phyloP scores from a whole-genome alignment of 352 stramenopile genomes.

The Pelagophyceae sp. region DNA sequence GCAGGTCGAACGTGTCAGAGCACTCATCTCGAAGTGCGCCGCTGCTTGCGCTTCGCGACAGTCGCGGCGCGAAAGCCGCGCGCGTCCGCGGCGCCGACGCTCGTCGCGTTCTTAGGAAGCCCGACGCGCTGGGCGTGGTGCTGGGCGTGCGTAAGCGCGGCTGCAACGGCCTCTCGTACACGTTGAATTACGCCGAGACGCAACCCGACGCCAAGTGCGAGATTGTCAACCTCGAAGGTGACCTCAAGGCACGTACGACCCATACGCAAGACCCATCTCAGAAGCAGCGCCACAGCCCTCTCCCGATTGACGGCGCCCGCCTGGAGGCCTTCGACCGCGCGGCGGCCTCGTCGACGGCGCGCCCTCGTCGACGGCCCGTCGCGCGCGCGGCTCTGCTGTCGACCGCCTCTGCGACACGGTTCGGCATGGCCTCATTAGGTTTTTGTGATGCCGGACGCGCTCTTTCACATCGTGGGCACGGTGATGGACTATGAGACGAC shows the following conservation, averaged over 20 bases:
- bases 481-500: conserved; percentile 97
- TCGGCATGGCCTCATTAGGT: conserved; percentile 91
- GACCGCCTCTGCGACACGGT: no score
- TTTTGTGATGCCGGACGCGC: conserved; percentile 95
- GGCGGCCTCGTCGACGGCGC: no score
- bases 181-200: conserved; percentile 96
- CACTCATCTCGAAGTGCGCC: no score
- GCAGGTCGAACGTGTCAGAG: no score
- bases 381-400: no score
- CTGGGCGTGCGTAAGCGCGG: conserved; percentile 88
- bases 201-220: conserved; percentile 83
- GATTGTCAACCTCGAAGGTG: conserved; percentile 45
- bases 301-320: neutral
- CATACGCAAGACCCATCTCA: no score
- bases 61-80: no score
- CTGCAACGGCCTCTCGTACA: conserved; percentile 97
- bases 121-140: conserved; percentile 82
- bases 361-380: no score
- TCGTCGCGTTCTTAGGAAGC: neutral
- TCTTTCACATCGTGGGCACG: conserved; percentile 97
- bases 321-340: neutral
- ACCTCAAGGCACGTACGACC: no score
- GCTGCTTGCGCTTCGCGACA: no score
- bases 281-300: neutral
- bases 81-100: neutral